Evolutionary conservation across 495 filamentous ascomycete species (phyloP), one percentile per base, ranked within the genome.

Genomic region (Xylaria venustula): DNA sequence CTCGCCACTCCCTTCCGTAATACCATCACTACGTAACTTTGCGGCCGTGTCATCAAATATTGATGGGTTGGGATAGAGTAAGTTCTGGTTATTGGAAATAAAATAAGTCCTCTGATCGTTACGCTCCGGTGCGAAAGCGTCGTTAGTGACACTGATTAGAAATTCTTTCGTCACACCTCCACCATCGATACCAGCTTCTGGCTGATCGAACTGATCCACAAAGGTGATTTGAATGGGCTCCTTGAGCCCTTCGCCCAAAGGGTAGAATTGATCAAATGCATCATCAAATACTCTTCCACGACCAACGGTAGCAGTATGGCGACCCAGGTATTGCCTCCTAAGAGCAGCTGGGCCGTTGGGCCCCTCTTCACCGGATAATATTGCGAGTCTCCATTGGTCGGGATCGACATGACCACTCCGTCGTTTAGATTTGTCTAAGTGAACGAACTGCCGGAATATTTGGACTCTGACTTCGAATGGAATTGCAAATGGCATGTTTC

Each of bases 81-180:
- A 73, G 69, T 96, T 93, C 58, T 95, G 88, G 56, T 91, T 89
- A 70, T 96, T 99, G 59, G 92, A 87, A 9, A 88, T 78, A 64
- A 99, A 98, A 50, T 92, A 79, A 28, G 79, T 75, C 5, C 71
- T 70, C 19, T 73, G 71, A 19, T 52, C 60, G 11, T 41, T 20
- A 20, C 62, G 36, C 30, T 65, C 49, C 14, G 74, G 70, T 4
- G 84, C 81, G 70, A 99, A 97, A 9, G 93, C 92, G 72, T 97
- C 89, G 6, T 83, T 88, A 2, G 91, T 96, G 15, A 97, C 84
- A 63, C 90, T 94, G 0, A 90, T 97, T 28, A 98, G 79, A 65
- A 99, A 99, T 66, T 99, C 94, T 67, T 99, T 99, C 14, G 93
- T 98, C 15, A 99, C 94, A 45, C 94, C 94, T 28, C 94, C 94